phyloP scores from a whole-genome alignment of 1,284 basidiomycete species.

The Puccinia coronata region DNA sequence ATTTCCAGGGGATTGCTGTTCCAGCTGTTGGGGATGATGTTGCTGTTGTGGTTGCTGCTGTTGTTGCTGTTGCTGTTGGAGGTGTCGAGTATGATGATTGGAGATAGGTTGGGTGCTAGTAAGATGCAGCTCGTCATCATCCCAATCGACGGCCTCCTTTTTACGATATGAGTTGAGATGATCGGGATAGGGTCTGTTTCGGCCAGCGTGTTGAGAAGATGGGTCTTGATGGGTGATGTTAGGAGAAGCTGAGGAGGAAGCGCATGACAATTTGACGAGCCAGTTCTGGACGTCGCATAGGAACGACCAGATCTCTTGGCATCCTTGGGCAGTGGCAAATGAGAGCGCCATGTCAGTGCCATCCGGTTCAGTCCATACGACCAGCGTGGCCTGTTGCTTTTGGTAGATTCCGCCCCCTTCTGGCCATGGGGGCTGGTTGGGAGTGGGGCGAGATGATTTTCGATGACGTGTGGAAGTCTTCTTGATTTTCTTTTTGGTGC shows the following conservation, averaged over 20 bases:
- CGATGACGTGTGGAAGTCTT: conserved; percentile 6
- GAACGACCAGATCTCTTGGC: conserved; percentile 95
- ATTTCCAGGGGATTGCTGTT: not conserved
- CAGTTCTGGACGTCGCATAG: conserved; percentile 90
- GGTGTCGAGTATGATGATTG: conserved; percentile 37
- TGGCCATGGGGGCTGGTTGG: conserved; percentile 31
- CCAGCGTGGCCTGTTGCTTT: conserved; percentile 68
- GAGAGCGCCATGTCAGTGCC: conserved; percentile 93
- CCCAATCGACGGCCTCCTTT: conserved; percentile 35
- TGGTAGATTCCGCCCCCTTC: conserved; percentile 50
- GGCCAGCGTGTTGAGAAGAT: conserved; percentile 1
- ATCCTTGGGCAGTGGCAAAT: conserved; percentile 95
- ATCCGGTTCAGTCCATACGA: conserved; percentile 97
- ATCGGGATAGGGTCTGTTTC: conserved; percentile 22
- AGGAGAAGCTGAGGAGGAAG: conserved; percentile 52
- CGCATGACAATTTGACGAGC: conserved; percentile 60
- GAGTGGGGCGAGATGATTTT: not conserved
- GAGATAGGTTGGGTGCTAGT: conserved; percentile 24
- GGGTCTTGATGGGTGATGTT: not conserved
- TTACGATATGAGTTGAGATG: conserved; percentile 19
- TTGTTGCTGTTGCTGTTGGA: conserved; percentile 14
- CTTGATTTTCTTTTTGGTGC: not conserved
- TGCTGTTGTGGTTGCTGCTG: no score
- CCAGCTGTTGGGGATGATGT: not conserved
- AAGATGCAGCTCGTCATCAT: conserved; percentile 34